These are phyloP conservation scores for Nicotiana benthamiana DNA, from an alignment of 257 asterid genomes.

Conservation along the genomic window DNA sequence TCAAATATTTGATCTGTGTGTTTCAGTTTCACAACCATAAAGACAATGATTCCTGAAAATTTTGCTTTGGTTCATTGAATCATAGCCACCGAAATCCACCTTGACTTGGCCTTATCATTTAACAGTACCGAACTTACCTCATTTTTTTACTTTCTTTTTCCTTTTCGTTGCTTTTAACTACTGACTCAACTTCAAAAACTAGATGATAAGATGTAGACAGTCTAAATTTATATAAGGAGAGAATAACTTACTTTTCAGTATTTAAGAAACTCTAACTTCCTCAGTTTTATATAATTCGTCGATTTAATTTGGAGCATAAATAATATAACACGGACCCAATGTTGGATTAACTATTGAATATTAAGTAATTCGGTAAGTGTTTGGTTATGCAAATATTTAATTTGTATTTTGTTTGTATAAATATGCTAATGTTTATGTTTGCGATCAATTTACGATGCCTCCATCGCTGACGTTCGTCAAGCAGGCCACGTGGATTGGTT, in stretches of 20 bases:
- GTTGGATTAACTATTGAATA: too few relatives aligned
- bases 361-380: neutral
- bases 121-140: neutral
- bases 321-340: too few relatives aligned
- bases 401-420: too few relatives aligned
- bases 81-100: neutral
- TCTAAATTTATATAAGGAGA: neutral
- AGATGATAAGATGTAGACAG: neutral
- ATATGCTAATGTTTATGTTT: too few relatives aligned
- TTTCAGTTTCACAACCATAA: slow-evolving; percentile 7
- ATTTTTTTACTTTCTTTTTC: neutral
- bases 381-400: neutral
- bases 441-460: too few relatives aligned
- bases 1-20: neutral
- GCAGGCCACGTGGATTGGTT: too few relatives aligned
- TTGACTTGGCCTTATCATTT: neutral
- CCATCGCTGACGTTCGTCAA: too few relatives aligned
- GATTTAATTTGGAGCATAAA: too few relatives aligned
- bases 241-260: neutral
- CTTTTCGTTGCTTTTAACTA: neutral
- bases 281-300: too few relatives aligned
- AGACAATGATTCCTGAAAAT: neutral
- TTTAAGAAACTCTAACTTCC: too few relatives aligned
- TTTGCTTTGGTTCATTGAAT: neutral
- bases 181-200: neutral